Evolutionary conservation across 306 rosid species (phyloP), one percentile per base, ranked within the genome.

Genomic region (Corylus americana): DNA sequence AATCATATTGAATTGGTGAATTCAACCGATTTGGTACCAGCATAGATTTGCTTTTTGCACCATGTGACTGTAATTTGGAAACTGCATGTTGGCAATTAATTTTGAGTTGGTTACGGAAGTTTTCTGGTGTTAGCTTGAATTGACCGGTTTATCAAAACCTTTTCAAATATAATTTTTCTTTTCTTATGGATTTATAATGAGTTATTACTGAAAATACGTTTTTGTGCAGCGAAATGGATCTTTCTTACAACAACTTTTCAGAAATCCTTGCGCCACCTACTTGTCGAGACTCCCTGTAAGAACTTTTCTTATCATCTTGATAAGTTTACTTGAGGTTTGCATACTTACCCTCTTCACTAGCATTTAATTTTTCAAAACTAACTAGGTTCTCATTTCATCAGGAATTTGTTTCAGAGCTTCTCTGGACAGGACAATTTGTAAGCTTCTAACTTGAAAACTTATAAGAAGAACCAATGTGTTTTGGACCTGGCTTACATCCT

Each of bases 201-300:
- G 5, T 35, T 64, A 16, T 64, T 14, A 64, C 13, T 8, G 18
- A 31, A 63, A 0, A 35, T 37, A 6, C 37, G 12, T 35, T 64
- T 53, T 8, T 54, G 7, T 54, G 45, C 79, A 82, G 85, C 27
- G 5, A 1, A 4, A 22, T 20, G 16, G 79, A 82, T 73, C 25
- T 82, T 66, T 82, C 82, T 7, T 82, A 82, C 69, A 82, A 82
- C 31, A 82, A 82, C 8, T 77, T 82, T 55, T 73, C 72, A 2
- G 4, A 11, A 22, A 82, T 3, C 27, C 17, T 66, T 18, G 29
- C 3, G 9, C 16, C 54, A 48, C 13, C 2, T 18, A 1, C 35
- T 12, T 82, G 81, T 55, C 29, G 29, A 10, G 78, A 66, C 8
- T 27, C 11, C 45, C 44, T 77, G 81, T 82, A 73, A 63, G 81